Evolutionary conservation across 1,284 basidiomycete species (phyloP).

Genomic region (Sporisorium scitamineum): DNA sequence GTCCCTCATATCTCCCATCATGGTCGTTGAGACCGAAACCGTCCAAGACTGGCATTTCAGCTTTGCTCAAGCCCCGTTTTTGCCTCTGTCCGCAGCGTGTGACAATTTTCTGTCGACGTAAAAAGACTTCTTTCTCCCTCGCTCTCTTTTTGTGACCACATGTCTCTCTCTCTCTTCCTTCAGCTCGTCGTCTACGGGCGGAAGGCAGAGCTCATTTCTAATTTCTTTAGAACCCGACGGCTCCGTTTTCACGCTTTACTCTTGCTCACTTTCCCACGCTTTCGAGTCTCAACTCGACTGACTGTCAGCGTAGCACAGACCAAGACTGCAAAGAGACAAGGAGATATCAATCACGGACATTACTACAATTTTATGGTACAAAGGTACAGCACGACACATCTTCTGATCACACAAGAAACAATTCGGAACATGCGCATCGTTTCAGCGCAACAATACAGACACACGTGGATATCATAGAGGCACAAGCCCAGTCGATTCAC

Average conservation of each 20-base stretch:
- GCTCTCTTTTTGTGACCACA: not conserved
- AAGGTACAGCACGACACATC: not conserved
- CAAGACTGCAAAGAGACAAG: not conserved
- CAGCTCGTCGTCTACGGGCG: not conserved
- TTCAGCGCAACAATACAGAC: slow-evolving; percentile 2
- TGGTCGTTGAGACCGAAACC: not conserved
- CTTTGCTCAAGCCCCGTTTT: not conserved
- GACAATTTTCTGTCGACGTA: not conserved
- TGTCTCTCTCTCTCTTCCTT: not conserved
- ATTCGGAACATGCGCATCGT: not conserved
- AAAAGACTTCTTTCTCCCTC: not conserved
- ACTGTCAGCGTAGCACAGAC: not conserved
- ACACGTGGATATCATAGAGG: slow-evolving; percentile 2
- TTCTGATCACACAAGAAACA: slow-evolving; percentile 3
- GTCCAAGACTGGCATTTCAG: not conserved
- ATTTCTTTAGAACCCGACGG: not conserved
- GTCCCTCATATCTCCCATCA: too few species aligned
- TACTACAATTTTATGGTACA: slow-evolving; percentile 8
- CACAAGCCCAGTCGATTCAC: not conserved
- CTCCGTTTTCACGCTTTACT: not conserved
- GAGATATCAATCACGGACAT: not conserved
- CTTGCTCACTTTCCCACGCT: not conserved
- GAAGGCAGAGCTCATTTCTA: not conserved
- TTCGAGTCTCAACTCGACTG: too few species aligned
- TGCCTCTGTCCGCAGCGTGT: not conserved